Evolutionary conservation across 768 basidiomycete genomes (phyloP).

Genomic region (Chalciporus piperatus): DNA sequence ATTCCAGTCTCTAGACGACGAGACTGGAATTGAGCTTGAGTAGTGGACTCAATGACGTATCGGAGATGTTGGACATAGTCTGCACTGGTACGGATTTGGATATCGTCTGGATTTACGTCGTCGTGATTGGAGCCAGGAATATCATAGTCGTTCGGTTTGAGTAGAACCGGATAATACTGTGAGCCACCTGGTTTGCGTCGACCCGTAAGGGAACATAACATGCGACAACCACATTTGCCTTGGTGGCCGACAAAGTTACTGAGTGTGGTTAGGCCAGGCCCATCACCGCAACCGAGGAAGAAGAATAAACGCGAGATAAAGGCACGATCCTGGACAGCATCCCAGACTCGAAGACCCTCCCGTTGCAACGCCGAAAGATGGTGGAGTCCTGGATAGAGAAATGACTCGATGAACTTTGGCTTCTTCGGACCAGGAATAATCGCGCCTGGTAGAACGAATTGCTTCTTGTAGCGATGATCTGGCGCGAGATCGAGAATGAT

Average conservation of each 20-base stretch:
- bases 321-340: too few relatives aligned
- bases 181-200: slow-evolving; percentile 29
- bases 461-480: too few relatives aligned
- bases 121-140: not conserved
- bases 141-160: slow-evolving; percentile 17
- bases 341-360: too few relatives aligned
- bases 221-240: slow-evolving; percentile 22
- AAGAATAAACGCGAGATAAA: slow-evolving; percentile 4
- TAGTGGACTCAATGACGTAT: too few relatives aligned
- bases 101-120: not conserved
- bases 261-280: slow-evolving; percentile 30
- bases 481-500: too few relatives aligned
- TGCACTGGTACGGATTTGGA: too few relatives aligned
- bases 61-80: too few relatives aligned
- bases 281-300: slow-evolving; percentile 29
- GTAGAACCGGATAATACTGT: slow-evolving; percentile 36
- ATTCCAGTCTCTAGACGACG: slow-evolving; percentile 32
- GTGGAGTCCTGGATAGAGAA: too few relatives aligned
- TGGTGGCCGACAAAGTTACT: slow-evolving; percentile 37
- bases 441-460: too few relatives aligned
- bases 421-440: too few relatives aligned
- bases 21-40: slow-evolving; percentile 19
- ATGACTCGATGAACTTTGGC: too few relatives aligned
- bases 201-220: slow-evolving; percentile 30
- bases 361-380: too few relatives aligned